Conservation (phyloP, 139 green algal genomes). For the Auxenochlorella pyrenoidosa region DNA sequence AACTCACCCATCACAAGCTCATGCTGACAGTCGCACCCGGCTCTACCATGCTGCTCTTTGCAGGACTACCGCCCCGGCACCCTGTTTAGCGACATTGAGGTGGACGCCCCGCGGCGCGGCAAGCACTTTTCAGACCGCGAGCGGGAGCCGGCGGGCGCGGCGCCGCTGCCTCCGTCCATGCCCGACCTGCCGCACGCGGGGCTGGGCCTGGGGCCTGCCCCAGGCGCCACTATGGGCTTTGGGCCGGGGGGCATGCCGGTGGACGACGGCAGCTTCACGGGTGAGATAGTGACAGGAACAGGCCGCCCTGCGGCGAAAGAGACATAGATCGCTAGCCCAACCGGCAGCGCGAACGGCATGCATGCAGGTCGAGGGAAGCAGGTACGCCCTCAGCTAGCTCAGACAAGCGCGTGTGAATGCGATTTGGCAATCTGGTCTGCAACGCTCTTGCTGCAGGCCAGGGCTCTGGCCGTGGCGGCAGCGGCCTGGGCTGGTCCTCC, state of each 20-base stretch:
- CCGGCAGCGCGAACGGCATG: too few species aligned
- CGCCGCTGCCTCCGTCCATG: background rate
- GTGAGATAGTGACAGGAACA: too few species aligned
- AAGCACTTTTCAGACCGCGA: background rate
- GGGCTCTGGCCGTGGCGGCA: background rate
- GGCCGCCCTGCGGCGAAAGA: too few species aligned
- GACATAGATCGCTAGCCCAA: too few species aligned
- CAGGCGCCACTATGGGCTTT: background rate
- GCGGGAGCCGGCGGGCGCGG: background rate
- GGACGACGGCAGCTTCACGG: slow-evolving; percentile 26
- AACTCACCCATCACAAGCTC: too few species aligned
- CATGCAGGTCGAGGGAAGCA: too few species aligned
- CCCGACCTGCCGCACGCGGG: slow-evolving; percentile 12
- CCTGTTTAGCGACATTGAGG: slow-evolving; percentile 43
- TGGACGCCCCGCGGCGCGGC: background rate
- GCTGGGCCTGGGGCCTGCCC: background rate
- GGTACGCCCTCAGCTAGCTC: too few species aligned
- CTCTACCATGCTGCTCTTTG: too few species aligned
- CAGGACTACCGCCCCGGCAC: slow-evolving; percentile 69
- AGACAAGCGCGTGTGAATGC: too few species aligned
- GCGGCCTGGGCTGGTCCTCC: background rate
- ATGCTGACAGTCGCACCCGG: too few species aligned
- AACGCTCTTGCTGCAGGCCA: background rate
- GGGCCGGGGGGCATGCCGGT: background rate
- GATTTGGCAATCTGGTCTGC: background rate